Conservation (phyloP, 768 basidiomycete genomes). For the Crassisporium funariophilum region DNA sequence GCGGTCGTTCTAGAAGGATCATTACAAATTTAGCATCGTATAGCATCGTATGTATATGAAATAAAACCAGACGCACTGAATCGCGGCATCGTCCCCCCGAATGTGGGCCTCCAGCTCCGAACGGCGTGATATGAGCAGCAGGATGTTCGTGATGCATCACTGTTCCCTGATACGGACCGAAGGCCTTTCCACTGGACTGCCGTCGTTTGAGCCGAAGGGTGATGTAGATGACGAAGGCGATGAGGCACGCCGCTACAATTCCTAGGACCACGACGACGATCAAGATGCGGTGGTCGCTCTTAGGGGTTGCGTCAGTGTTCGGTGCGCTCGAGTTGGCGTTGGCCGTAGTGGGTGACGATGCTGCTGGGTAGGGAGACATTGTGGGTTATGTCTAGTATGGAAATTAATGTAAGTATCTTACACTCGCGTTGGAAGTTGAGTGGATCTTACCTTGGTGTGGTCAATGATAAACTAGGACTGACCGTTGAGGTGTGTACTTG, state of each 20-base stretch:
- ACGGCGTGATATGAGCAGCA: constrained; percentile 45
- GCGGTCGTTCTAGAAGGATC: constrained; percentile 46
- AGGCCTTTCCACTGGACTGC: constrained; percentile 15
- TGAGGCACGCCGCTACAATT: constrained; percentile 29
- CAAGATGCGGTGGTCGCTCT: constrained; percentile 30
- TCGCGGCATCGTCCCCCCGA: constrained; percentile 31
- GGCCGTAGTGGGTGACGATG: neutral
- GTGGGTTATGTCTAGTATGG: neutral
- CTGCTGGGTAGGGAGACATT: constrained; percentile 12
- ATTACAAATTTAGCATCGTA: neutral
- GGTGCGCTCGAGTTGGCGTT: constrained; percentile 13
- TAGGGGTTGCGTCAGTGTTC: constrained; percentile 16
- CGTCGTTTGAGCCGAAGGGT: constrained; percentile 36
- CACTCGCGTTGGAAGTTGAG: neutral
- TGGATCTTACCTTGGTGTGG: neutral
- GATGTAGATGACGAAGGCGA: constrained; percentile 32
- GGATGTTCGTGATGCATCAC: constrained; percentile 36
- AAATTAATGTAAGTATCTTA: neutral
- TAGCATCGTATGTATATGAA: constrained; percentile 1
- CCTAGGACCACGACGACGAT: constrained; percentile 33
- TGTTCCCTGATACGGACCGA: constrained; percentile 32
- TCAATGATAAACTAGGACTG: constrained; percentile 4
- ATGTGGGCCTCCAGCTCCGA: constrained; percentile 33
- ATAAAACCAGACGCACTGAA: constrained; percentile 35
- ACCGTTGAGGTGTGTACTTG: constrained; percentile 11